Evolutionary conservation across 2,329 filamentous ascomycete genomes (phyloP).

Genomic region (Sarocladiaceae sp.): DNA sequence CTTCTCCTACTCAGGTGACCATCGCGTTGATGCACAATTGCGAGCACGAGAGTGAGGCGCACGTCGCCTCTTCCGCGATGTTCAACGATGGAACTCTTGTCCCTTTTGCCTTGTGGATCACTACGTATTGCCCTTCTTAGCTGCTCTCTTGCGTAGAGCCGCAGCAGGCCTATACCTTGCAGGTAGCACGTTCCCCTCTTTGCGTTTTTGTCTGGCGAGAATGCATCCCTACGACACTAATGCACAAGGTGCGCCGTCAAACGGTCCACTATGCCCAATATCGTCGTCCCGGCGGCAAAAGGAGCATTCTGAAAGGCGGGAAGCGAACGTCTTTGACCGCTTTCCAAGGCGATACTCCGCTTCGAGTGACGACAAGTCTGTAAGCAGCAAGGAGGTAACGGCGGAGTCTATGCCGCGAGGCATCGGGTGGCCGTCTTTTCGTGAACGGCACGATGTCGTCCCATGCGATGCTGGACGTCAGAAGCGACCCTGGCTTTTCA

Average conservation of each 20-base stretch:
- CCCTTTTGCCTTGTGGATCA: too few species aligned
- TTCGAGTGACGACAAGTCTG: neutral
- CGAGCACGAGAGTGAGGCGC: too few species aligned
- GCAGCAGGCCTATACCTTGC: neutral
- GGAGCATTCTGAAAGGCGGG: slow-evolving; percentile 31
- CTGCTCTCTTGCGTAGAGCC: neutral
- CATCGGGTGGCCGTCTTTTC: too few species aligned
- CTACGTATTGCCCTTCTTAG: neutral
- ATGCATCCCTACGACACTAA: slow-evolving; percentile 7
- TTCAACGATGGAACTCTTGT: too few species aligned
- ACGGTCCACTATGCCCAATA: slow-evolving; percentile 16
- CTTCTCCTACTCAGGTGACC: too few species aligned
- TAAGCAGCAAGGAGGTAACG: neutral
- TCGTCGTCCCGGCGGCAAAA: slow-evolving; percentile 29
- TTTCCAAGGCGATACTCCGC: neutral
- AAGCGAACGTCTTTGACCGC: too few species aligned
- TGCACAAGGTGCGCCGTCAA: slow-evolving; percentile 12
- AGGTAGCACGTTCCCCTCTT: neutral
- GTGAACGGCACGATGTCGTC: too few species aligned
- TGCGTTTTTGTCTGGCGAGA: neutral
- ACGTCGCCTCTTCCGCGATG: too few species aligned
- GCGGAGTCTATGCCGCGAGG: too few species aligned
- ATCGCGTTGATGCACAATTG: too few species aligned
- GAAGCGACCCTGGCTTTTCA: too few species aligned
- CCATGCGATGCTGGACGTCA: too few species aligned